Percentiles rank a stretch among this genome's conserved stretches.
Evolutionary conservation across 495 filamentous ascomycete species (phyloP).

Genomic region (Cairneyella variabilis): DNA sequence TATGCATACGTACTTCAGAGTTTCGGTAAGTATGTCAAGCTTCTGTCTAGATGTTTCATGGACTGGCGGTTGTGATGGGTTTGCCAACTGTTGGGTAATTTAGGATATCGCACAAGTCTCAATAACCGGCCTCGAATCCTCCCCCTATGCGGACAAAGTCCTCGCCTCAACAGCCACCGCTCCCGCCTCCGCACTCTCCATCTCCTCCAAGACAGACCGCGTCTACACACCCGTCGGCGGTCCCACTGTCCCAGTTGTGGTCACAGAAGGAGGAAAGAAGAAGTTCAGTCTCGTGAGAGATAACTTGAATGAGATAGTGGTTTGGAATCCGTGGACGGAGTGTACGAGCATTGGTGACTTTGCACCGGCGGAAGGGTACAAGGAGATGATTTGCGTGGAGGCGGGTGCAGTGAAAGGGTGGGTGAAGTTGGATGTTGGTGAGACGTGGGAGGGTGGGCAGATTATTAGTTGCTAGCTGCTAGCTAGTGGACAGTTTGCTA

Average conservation of each 20-base stretch:
- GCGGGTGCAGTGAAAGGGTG: constrained; percentile 78
- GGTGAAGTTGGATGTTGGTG: constrained; percentile 79
- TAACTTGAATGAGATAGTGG: constrained; percentile 78
- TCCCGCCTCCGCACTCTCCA: constrained; percentile 33
- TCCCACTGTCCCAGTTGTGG: constrained; percentile 38
- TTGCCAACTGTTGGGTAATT: no score
- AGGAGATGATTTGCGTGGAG: constrained; percentile 92
- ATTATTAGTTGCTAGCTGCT: constrained; percentile 44
- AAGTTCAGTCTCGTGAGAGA: constrained; percentile 72
- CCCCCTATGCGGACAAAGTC: constrained; percentile 80
- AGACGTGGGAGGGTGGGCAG: constrained; percentile 87
- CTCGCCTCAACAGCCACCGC: constrained; percentile 52
- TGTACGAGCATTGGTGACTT: constrained; percentile 85
- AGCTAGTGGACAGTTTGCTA: not conserved
- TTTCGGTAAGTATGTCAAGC: constrained; percentile 58
- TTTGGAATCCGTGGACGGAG: constrained; percentile 96
- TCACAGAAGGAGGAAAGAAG: constrained; percentile 56
- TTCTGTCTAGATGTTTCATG: not conserved
- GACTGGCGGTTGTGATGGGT: no score
- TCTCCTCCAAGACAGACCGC: constrained; percentile 79
- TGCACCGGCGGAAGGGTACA: constrained; percentile 80
- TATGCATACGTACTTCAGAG: constrained; percentile 82
- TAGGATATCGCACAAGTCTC: constrained; percentile 71
- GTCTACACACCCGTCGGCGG: constrained; percentile 49
- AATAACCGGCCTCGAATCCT: constrained; percentile 67